phyloP scores from a whole-genome alignment of 2,329 filamentous ascomycete genomes.

The Drechslerella coelobrocha region DNA sequence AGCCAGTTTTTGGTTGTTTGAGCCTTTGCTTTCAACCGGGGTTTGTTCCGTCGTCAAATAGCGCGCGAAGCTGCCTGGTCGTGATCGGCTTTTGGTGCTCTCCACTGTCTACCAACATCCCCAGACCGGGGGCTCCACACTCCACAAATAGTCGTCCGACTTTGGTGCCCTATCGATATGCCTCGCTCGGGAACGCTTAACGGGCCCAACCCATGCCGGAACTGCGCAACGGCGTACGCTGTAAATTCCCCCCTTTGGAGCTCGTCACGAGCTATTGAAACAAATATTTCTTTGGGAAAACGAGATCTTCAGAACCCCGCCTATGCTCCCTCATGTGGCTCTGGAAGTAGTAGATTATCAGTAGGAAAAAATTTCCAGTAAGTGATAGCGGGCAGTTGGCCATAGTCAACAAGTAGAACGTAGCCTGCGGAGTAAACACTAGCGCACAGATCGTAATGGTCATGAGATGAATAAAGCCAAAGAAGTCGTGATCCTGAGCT shows the following conservation, averaged over 20 bases:
- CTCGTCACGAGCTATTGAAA: conserved; percentile 24
- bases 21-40: conserved; percentile 7
- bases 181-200: conserved; percentile 1
- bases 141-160: conserved; percentile 6
- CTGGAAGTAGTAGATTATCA: neutral
- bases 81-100: conserved; percentile 34
- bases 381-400: too few relatives aligned
- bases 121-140: conserved; percentile 41
- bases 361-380: too few relatives aligned
- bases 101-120: conserved; percentile 33
- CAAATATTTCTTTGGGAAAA: neutral
- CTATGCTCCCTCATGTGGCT: neutral
- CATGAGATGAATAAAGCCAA: too few relatives aligned
- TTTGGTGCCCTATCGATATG: conserved; percentile 7
- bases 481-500: too few relatives aligned
- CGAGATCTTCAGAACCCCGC: neutral
- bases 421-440: too few relatives aligned
- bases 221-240: conserved; percentile 3
- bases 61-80: conserved; percentile 2
- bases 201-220: neutral
- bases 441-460: too few relatives aligned
- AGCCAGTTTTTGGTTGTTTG: conserved; percentile 14
- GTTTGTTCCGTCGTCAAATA: conserved; percentile 46
- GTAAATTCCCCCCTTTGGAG: conserved; percentile 19
- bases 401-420: too few relatives aligned